A percentile compares a stretch with the other conserved stretches of the same genome.
Conservation (phyloP, 768 basidiomycete genomes). For the Naganishia friedmannii region DNA sequence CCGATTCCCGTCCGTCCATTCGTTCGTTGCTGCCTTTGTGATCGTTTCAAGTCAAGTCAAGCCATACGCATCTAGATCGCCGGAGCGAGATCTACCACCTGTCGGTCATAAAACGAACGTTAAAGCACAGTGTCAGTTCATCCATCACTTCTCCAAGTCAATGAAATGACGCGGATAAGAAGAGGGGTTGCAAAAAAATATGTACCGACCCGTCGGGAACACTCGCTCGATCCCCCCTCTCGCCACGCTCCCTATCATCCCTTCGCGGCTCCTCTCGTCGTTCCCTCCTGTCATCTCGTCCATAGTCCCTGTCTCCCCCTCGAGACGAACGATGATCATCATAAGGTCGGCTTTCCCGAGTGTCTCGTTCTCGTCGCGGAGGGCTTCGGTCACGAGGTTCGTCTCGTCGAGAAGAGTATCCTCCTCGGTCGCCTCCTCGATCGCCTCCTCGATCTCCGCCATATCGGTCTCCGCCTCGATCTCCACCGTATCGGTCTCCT, state of each 20-base stretch:
- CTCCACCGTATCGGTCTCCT: slow-evolving; percentile 29
- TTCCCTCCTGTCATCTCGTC: slow-evolving; percentile 6
- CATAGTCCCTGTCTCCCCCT: slow-evolving; percentile 1
- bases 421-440: slow-evolving; percentile 33
- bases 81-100: too few species aligned
- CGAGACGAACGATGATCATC: slow-evolving; percentile 19
- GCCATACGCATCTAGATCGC: too few species aligned
- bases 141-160: too few species aligned
- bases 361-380: slow-evolving; percentile 30
- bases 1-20: too few species aligned
- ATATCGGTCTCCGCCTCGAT: slow-evolving; percentile 30
- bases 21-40: too few species aligned
- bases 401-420: slow-evolving; percentile 32
- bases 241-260: not conserved
- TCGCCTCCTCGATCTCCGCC: slow-evolving; percentile 35
- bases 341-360: not conserved
- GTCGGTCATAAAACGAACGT: too few species aligned
- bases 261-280: slow-evolving; percentile 10
- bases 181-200: not conserved
- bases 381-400: slow-evolving; percentile 34
- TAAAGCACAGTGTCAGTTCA: too few species aligned
- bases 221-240: slow-evolving; percentile 4
- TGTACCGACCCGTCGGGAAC: slow-evolving; percentile 5
- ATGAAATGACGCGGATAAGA: too few species aligned
- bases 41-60: too few species aligned